Percentiles rank a stretch among this genome's conserved stretches.
These are phyloP conservation scores for Fusarium vanettenii DNA, from an alignment of 2,329 filamentous ascomycete genomes.

Conservation along the genomic window DNA sequence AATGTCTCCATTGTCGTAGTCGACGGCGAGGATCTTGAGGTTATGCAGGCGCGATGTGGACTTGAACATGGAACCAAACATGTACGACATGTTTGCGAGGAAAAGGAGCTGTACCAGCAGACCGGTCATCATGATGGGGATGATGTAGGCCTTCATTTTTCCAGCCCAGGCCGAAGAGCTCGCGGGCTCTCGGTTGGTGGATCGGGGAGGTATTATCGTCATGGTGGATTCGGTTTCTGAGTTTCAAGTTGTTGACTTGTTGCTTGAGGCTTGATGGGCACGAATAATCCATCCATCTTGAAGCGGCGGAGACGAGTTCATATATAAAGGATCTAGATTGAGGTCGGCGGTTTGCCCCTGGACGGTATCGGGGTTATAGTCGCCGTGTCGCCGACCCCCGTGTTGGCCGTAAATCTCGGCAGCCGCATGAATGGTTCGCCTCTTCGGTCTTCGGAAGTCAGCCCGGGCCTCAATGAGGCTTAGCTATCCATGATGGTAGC, in stretches of 20 bases:
- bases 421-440: neutral
- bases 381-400: neutral
- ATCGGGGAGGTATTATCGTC: conserved; percentile 4
- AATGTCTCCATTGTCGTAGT: conserved; percentile 44
- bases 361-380: neutral
- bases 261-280: neutral
- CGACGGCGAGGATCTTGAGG: conserved; percentile 41
- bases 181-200: conserved; percentile 5
- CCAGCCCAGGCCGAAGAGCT: conserved; percentile 2
- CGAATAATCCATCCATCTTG: neutral
- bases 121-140: neutral
- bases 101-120: conserved; percentile 11
- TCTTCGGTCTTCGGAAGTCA: neutral
- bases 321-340: neutral
- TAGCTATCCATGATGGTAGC: neutral
- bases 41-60: conserved; percentile 30
- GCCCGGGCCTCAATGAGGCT: neutral
- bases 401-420: neutral
- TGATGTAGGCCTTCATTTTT: conserved; percentile 12
- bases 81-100: conserved; percentile 36
- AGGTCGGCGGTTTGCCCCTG: neutral
- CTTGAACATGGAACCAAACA: conserved; percentile 46
- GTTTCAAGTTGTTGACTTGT: neutral
- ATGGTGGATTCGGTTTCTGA: neutral
- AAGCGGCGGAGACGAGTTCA: neutral